phyloP scores from a whole-genome alignment of 805 yeast genomes.

The Candida insectorum region DNA sequence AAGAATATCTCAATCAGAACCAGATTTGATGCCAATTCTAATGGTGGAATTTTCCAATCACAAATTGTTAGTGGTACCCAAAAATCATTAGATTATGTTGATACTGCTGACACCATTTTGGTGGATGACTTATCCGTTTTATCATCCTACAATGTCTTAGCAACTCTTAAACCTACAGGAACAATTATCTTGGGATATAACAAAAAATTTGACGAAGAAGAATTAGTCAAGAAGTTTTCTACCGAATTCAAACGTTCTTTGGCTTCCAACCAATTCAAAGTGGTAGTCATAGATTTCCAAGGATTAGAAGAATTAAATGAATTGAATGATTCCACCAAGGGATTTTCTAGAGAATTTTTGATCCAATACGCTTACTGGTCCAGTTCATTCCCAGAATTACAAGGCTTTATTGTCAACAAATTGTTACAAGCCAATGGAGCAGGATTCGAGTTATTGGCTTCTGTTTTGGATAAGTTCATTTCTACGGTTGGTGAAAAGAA shows the following conservation, averaged over 20 bases:
- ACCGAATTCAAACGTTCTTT: constrained; percentile 48
- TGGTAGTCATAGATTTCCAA: constrained; percentile 60
- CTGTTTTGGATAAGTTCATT: constrained; percentile 63
- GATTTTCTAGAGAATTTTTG: constrained; percentile 72
- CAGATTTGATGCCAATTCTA: constrained; percentile 65
- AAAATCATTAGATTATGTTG: constrained; percentile 31
- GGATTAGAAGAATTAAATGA: constrained; percentile 59
- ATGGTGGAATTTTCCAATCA: constrained; percentile 75
- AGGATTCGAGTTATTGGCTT: constrained; percentile 74
- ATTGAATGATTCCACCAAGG: constrained; percentile 54
- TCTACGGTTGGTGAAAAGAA: constrained; percentile 51
- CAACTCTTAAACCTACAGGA: constrained; percentile 56
- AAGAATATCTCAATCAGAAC: constrained; percentile 54
- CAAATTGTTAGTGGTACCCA: constrained; percentile 43
- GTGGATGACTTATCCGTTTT: constrained; percentile 61
- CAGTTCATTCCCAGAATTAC: constrained; percentile 56
- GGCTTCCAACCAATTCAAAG: constrained; percentile 48
- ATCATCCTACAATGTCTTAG: constrained; percentile 56
- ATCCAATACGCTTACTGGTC: constrained; percentile 81
- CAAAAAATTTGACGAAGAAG: constrained; percentile 37
- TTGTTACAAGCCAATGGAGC: constrained; percentile 79
- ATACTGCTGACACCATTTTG: constrained; percentile 59
- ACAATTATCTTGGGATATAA: constrained; percentile 46
- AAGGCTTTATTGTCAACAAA: constrained; percentile 68
- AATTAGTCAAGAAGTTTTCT: constrained; percentile 53